Evolutionary conservation across 148 eudicot species (phyloP), one percentile per base, ranked within the genome.

Genomic region (Rhododendron molle): DNA sequence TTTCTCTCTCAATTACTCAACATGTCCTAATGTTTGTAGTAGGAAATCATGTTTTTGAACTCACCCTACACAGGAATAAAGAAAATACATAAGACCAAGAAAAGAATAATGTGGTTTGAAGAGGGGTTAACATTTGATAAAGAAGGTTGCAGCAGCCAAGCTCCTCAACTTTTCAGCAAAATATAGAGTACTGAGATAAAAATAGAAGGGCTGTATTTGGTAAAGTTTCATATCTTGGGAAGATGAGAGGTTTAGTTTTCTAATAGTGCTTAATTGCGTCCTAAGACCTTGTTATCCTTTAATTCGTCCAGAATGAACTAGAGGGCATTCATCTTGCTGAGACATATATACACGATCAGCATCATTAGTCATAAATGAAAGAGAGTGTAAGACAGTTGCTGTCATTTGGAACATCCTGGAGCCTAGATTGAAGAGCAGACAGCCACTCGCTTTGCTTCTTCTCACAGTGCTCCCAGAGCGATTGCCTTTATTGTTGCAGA

Each of bases 401-500:
- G n/a, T 43, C 10, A 32, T 14, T 56, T 84, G 74, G 81, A 76
- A 46, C 26, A 14, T 62, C 52, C 56, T 36, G 86, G 86, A 78
- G 74, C n/a, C 82, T 77, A 73, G 80, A 83, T 83, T 85, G 82
- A 85, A 84, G 86, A 84, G 81, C 86, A 54, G 36, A 76, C 28
- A 77, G 56, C 76, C 18, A 52, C 86, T 76, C 43, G 49, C 81
- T 84, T 52, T 84, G 81, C 86, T 84, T 84, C 79, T 76, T 76
- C 79, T 76, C 49, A 20, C n/a, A 38, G 83, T 80, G 58, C 76
- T 85, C 78, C 87, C 32, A 69, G 32, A 85, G 36, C 44, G 9
- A 47, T 34, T 85, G 67, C 83, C 78, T 85, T 65, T 80, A 32
- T 47, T 85, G 49, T 69, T 67, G 12, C 49, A 73, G 74, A 74